A percentile compares a stretch with the other conserved stretches of the same genome.
Conservation (phyloP, 345 rosid genomes). For the Turritis glabra region DNA sequence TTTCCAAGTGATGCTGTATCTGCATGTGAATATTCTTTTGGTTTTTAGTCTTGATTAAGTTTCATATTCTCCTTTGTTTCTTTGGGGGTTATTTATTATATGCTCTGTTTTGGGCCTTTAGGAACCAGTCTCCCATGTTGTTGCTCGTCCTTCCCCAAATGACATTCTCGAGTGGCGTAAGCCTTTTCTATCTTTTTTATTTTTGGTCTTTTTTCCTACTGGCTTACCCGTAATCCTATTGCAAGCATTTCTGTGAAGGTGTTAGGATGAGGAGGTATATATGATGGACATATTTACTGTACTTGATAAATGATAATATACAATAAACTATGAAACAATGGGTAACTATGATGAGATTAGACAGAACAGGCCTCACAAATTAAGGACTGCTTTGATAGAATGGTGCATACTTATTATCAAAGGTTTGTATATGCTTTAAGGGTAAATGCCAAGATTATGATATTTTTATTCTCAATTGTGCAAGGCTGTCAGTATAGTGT, state of each 20-base stretch:
- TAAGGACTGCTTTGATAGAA: not conserved
- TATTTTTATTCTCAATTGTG: slow-evolving; percentile 1
- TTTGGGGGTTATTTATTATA: slow-evolving; percentile 8
- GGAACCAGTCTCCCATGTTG: slow-evolving; percentile 96
- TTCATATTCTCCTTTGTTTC: slow-evolving; percentile 14
- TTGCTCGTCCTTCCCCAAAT: slow-evolving; percentile 91
- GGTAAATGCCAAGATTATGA: not conserved
- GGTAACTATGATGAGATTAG: not conserved
- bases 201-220: not conserved
- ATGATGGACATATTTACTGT: slow-evolving; percentile 5
- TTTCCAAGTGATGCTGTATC: not conserved
- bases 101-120: slow-evolving; percentile 44
- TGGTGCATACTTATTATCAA: slow-evolving; percentile 1
- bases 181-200: slow-evolving; percentile 30
- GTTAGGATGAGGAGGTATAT: slow-evolving; percentile 10
- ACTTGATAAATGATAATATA: slow-evolving; percentile 12
- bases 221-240: not conserved
- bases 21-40: slow-evolving; percentile 12
- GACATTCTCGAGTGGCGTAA: slow-evolving; percentile 99
- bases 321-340: not conserved
- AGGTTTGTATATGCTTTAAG: not conserved
- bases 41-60: not conserved
- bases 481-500: not conserved
- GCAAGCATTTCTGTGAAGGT: slow-evolving; percentile 3
- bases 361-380: not conserved